Conservation (phyloP, 2,329 filamentous ascomycete species). For the Diaporthe sp. region DNA sequence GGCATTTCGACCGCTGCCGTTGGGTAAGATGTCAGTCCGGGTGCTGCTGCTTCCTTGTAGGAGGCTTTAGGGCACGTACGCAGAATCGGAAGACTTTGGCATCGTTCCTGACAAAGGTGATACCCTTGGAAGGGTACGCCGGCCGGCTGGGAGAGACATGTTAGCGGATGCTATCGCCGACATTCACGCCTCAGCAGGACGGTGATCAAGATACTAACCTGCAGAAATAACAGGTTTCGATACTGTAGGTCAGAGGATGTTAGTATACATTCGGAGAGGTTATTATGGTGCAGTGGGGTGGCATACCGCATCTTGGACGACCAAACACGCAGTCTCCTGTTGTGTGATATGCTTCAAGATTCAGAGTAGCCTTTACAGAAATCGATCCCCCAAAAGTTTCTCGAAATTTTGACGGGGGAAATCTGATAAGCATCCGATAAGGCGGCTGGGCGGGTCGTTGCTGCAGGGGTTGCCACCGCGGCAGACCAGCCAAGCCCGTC, state of each 20-base stretch:
- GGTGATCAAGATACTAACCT: conserved; percentile 48
- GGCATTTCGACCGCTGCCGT: conserved; percentile 69
- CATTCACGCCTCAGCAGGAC: neutral
- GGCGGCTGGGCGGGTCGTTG: conserved; percentile 16
- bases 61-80: conserved; percentile 42
- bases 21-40: conserved; percentile 6
- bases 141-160: conserved; percentile 62
- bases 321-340: conserved; percentile 34
- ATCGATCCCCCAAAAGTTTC: conserved; percentile 34
- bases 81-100: conserved; percentile 77
- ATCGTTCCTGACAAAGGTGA: conserved; percentile 78
- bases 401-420: conserved; percentile 39
- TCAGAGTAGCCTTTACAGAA: conserved; percentile 10
- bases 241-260: conserved; percentile 50
- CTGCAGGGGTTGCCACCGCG: neutral
- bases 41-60: neutral
- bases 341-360: conserved; percentile 20
- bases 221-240: conserved; percentile 80
- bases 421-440: conserved; percentile 34
- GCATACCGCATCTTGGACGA: conserved; percentile 50
- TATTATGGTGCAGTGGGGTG: neutral
- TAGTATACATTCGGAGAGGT: neutral
- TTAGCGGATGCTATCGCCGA: neutral
- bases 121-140: conserved; percentile 75
- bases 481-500: conserved; percentile 24